These are phyloP conservation scores for Sorghum bicolor DNA, from an alignment of 176 grass and related monocot genomes.

Conservation along the genomic window Sorghum_bicolor_NCBIv3 NC_012874.2:1171001-1171500, in stretches of 20 bases:
- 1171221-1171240: neutral
- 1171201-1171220: neutral
- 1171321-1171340: neutral
- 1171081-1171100: slow-evolving; percentile 6
- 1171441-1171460: neutral
- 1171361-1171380: neutral
- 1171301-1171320: neutral
- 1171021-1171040: neutral
- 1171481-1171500: slow-evolving; percentile 38
- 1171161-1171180: neutral
- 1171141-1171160: slow-evolving; percentile 10
- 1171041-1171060: neutral
- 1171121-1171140: slow-evolving; percentile 35
- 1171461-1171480: slow-evolving; percentile 14
- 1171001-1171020: neutral
- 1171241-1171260: neutral
- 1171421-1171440: neutral
- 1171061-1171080: neutral
- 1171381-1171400: slow-evolving; percentile 26
- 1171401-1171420: slow-evolving; percentile 31
- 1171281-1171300: neutral
- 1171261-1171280: neutral
- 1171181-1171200: slow-evolving; percentile 9
- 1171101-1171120: slow-evolving; percentile 40
- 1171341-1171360: neutral